Evolutionary conservation across 345 rosid species (phyloP).

Genomic region (Eucalyptus regnans): DNA sequence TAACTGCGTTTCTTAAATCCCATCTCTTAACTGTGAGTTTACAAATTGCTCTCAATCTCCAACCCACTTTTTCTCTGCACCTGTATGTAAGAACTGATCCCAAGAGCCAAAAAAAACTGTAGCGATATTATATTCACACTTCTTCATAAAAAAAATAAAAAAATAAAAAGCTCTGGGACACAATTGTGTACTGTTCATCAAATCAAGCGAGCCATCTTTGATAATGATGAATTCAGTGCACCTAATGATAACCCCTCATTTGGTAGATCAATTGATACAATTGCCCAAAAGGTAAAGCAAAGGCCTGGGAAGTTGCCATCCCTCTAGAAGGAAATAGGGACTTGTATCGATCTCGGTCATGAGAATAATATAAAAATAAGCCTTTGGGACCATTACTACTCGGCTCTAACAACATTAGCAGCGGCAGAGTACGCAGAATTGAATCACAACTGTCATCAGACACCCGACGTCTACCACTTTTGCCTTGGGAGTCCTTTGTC

Average conservation of each 20-base stretch:
- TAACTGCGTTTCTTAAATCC: background rate
- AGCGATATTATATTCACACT: background rate
- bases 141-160: background rate
- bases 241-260: background rate
- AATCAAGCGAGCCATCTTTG: background rate
- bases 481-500: slow-evolving; percentile 25
- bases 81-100: background rate
- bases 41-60: background rate
- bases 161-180: background rate
- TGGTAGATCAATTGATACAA: background rate
- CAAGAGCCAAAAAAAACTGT: background rate
- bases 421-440: slow-evolving; percentile 40
- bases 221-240: background rate
- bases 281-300: background rate
- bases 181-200: background rate
- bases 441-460: slow-evolving; percentile 39
- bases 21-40: background rate
- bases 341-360: background rate
- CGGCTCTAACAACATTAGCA: slow-evolving; percentile 34
- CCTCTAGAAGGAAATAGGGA: background rate
- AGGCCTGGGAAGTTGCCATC: background rate
- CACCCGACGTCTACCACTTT: slow-evolving; percentile 34
- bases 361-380: background rate
- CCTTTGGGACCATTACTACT: slow-evolving; percentile 36
- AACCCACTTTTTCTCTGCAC: background rate